Conservation (phyloP, 306 rosid species). For the Prinsepia uniflora region DNA sequence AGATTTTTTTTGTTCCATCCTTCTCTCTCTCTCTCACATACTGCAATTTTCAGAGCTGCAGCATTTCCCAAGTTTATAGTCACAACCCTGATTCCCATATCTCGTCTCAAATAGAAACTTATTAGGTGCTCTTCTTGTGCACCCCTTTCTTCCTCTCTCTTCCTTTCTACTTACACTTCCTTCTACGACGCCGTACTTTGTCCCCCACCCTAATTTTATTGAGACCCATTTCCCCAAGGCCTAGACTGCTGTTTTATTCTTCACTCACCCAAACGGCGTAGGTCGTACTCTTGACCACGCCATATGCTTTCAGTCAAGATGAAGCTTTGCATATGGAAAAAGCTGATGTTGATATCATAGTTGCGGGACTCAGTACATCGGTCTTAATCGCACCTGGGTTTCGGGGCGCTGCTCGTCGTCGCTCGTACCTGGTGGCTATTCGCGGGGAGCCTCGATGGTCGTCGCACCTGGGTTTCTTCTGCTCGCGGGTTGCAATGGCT, state of each 20-base stretch:
- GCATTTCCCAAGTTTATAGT: not conserved
- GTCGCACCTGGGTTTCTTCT: no score
- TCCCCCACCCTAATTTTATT: slow-evolving; percentile 28
- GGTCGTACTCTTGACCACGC: no score
- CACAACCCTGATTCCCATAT: slow-evolving; percentile 1
- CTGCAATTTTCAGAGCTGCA: not conserved
- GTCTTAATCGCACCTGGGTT: no score
- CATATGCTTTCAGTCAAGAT: no score
- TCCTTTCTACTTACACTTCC: slow-evolving; percentile 33
- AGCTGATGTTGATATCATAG: no score
- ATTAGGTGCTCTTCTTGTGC: slow-evolving; percentile 42
- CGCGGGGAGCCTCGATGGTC: no score
- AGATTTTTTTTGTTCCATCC: no score
- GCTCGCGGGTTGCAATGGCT: no score
- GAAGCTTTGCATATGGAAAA: no score
- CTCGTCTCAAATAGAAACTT: not conserved
- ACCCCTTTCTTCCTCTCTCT: slow-evolving; percentile 29
- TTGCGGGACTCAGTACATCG: no score
- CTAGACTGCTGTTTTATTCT: slow-evolving; percentile 35
- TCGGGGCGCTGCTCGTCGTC: no score
- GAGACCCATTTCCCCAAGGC: slow-evolving; percentile 29
- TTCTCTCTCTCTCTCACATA: not conserved
- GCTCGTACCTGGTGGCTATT: no score
- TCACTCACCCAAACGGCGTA: slow-evolving; percentile 40
- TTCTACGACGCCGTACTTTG: slow-evolving; percentile 25